Base-by-base conservation (phyloP, 1,284 basidiomycete species). In the Flammula alnicola region DNA sequence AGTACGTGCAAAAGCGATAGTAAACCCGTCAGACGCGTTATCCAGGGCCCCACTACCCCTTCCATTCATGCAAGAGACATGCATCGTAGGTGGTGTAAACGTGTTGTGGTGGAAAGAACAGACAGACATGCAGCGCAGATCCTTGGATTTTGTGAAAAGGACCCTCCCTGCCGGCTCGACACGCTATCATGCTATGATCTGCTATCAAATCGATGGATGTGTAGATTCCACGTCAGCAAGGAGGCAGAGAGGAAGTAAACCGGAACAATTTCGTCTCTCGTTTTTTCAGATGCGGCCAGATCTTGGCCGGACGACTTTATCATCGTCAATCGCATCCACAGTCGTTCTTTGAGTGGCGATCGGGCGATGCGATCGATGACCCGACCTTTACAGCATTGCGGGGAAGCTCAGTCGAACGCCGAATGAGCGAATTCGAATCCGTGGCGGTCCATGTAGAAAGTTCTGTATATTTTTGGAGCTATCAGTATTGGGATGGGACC, bases 181-280 rank as follows among this genome's bases (percentile, higher is more conserved):
- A 27, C 44, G 36, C 36, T 47, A 47, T 47, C 44, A 31, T 19
- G 26, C 30, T 35, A 47, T 19, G 43, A 47, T 47, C 44, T 47
- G 27, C 44, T 47, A 47, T 47, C 44, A 25, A 36, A 45, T 45
- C 44, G 44, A 45, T 45, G 35, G 36, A 45, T 45, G 22, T n/a
- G 38, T 45, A 35, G 44, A 47, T 47, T 22, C 20, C 17, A 32
- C 37, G 36, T 25, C 36, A 31, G 35, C 16, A 22, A 17, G 23
- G 8, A n/a, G 16, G 22, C 29, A 16, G 11, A 12, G 22, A 33
- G 7, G 37, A 6, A n/a, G 19, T 12, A 10, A 26, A 11, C 31
- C 22, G 16, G 9, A 19, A 22, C 8, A 19, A 25, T 33, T 43
- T 33, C n/a, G n/a, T n/a, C n/a, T 3, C 27, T 4, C 19, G 29